These are phyloP conservation scores for Coelastrella sp. DNA, from an alignment of 139 green algal species.

Conservation along the genomic window DNA sequence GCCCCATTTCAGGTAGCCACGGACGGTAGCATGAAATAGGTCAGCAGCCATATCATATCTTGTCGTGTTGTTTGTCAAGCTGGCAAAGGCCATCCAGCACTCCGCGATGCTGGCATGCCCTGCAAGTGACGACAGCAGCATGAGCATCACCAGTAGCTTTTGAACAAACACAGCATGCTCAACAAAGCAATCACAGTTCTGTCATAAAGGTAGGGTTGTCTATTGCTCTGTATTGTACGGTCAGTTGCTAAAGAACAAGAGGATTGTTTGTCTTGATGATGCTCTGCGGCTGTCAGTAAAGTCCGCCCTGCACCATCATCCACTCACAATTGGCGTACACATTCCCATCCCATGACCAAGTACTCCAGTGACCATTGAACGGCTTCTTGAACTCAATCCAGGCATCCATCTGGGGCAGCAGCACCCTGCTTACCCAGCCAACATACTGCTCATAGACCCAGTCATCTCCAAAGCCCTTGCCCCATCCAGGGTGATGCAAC, in stretches of 20 bases:
- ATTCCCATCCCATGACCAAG: constrained; percentile 25
- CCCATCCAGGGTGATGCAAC: not conserved
- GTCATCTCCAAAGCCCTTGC: not conserved
- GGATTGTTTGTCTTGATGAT: no score
- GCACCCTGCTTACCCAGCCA: not conserved
- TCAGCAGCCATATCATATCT: not conserved
- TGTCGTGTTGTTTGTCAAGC: not conserved
- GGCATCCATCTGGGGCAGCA: not conserved
- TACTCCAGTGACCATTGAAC: not conserved
- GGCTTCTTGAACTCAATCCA: constrained; percentile 8
- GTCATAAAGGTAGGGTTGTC: no score
- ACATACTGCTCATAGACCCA: not conserved
- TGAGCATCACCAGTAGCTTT: not conserved
- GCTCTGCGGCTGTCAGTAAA: no score
- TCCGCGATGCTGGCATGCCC: constrained; percentile 29
- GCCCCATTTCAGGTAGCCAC: constrained; percentile 36
- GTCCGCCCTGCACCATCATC: no score
- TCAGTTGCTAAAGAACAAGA: no score
- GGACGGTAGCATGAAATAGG: constrained; percentile 5
- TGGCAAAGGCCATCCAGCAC: constrained; percentile 35
- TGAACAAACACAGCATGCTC: no score
- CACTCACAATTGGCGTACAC: constrained; percentile 27
- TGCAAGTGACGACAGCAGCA: not conserved
- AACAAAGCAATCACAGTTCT: no score
- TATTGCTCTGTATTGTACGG: no score